A percentile compares a stretch with the other conserved stretches of the same genome.
These are phyloP conservation scores for Colletotrichum destructivum DNA, from an alignment of 2,329 filamentous ascomycete genomes.

Conservation along the genomic window DNA sequence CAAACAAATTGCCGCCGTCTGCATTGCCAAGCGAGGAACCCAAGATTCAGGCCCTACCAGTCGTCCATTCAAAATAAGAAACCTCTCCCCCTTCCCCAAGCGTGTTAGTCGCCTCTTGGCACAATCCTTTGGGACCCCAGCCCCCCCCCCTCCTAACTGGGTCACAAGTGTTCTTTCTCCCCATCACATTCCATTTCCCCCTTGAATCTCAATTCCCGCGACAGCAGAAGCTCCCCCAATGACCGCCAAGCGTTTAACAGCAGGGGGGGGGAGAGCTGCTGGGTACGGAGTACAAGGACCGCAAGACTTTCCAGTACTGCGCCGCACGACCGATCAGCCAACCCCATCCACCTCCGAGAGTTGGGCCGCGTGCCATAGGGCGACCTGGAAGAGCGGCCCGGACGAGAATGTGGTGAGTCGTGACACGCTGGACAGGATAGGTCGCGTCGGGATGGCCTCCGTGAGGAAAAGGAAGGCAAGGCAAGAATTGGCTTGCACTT, in stretches of 20 bases:
- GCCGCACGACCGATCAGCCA: background rate
- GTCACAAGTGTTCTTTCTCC: too few species aligned
- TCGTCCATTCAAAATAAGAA: too few species aligned
- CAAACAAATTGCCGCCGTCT: background rate
- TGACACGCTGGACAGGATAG: too few species aligned
- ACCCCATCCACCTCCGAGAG: background rate
- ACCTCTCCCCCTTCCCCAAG: background rate
- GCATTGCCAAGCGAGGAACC: background rate
- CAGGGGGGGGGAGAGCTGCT: too few species aligned
- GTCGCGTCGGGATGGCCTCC: too few species aligned
- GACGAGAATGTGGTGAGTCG: too few species aligned
- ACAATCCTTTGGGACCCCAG: background rate
- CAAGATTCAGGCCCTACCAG: background rate
- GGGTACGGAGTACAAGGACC: too few species aligned
- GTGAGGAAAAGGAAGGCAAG: too few species aligned
- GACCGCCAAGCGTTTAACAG: background rate
- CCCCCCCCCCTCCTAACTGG: too few species aligned
- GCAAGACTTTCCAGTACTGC: background rate
- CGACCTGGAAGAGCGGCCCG: background rate
- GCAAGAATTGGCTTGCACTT: too few species aligned
- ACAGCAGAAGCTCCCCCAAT: background rate
- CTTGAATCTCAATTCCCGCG: too few species aligned
- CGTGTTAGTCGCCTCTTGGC: background rate
- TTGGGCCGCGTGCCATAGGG: background rate
- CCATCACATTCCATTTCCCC: too few species aligned